These are phyloP conservation scores for Termitomyces sp. DNA, from an alignment of 768 basidiomycete species.

Conservation along the genomic window DNA sequence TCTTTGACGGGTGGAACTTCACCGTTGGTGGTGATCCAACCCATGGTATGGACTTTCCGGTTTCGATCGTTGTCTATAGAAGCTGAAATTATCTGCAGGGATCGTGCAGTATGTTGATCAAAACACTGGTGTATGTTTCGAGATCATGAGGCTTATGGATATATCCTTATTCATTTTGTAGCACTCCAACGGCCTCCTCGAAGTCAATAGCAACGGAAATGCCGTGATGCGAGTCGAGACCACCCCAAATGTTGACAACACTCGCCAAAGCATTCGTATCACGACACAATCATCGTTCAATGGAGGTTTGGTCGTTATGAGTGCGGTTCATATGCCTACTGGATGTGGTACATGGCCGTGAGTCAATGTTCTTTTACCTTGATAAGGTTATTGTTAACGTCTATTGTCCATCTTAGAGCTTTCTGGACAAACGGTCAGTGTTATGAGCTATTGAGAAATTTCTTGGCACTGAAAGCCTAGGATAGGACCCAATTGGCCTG, in stretches of 20 bases:
- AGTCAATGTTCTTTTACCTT: slow-evolving; percentile 17
- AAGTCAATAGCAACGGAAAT: slow-evolving; percentile 66
- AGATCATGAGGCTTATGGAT: not conserved
- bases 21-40: slow-evolving; percentile 70
- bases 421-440: slow-evolving; percentile 42
- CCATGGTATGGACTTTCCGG: slow-evolving; percentile 36
- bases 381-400: not conserved
- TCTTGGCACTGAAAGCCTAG: slow-evolving; percentile 34
- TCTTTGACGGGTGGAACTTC: slow-evolving; percentile 85
- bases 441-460: not conserved
- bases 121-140: slow-evolving; percentile 45
- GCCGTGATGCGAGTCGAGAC: slow-evolving; percentile 89
- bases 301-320: slow-evolving; percentile 71
- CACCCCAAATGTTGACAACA: slow-evolving; percentile 61
- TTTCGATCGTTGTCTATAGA: not conserved
- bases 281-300: slow-evolving; percentile 55
- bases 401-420: slow-evolving; percentile 24
- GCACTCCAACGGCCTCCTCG: slow-evolving; percentile 53
- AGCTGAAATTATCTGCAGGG: slow-evolving; percentile 16
- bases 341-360: slow-evolving; percentile 87
- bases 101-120: slow-evolving; percentile 64
- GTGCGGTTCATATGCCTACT: slow-evolving; percentile 84
- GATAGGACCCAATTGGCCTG: slow-evolving; percentile 58
- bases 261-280: slow-evolving; percentile 76
- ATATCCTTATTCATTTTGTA: slow-evolving; percentile 17